Evolutionary conservation across 2,329 filamentous ascomycete genomes (phyloP).

Genomic region (Aspergillus hortae): DNA sequence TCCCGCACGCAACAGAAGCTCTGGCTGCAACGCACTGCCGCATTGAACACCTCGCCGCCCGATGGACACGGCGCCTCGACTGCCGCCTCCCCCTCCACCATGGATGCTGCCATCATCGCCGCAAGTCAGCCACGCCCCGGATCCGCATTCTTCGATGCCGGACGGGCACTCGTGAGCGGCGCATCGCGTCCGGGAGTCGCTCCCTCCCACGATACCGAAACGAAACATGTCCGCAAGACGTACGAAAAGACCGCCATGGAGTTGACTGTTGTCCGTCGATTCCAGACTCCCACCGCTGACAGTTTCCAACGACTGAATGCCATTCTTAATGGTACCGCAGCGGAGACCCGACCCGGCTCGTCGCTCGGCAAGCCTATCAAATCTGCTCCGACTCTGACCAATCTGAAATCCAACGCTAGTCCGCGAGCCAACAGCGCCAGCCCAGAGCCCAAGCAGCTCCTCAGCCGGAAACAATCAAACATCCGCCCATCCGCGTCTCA

Average conservation of each 20-base stretch:
- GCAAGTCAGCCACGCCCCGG: conserved; percentile 28
- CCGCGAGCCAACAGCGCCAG: conserved; percentile 17
- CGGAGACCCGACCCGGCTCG: conserved; percentile 12
- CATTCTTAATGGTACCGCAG: conserved; percentile 18
- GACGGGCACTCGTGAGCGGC: conserved; percentile 28
- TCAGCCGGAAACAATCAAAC: conserved; percentile 18
- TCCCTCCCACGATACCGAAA: conserved; percentile 31
- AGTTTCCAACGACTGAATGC: conserved; percentile 39
- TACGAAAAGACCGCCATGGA: conserved; percentile 44
- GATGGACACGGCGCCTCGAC: conserved; percentile 34
- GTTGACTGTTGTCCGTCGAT: conserved; percentile 43
- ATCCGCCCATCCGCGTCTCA: conserved; percentile 24
- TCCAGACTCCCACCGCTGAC: conserved; percentile 42
- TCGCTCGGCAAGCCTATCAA: conserved; percentile 31
- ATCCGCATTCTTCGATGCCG: conserved; percentile 26
- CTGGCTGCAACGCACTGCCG: conserved; percentile 45
- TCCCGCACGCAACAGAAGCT: conserved; percentile 49
- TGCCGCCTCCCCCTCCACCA: conserved; percentile 29
- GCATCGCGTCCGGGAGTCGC: conserved; percentile 22
- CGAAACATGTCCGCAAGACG: conserved; percentile 40
- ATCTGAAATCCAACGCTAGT: conserved; percentile 18
- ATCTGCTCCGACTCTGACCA: conserved; percentile 32
- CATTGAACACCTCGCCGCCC: conserved; percentile 43
- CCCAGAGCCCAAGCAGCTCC: conserved; percentile 21
- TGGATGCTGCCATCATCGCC: conserved; percentile 34